Evolutionary conservation across 139 green algal species (phyloP).

Genomic region (Pseudopediastrum boryanum): DNA sequence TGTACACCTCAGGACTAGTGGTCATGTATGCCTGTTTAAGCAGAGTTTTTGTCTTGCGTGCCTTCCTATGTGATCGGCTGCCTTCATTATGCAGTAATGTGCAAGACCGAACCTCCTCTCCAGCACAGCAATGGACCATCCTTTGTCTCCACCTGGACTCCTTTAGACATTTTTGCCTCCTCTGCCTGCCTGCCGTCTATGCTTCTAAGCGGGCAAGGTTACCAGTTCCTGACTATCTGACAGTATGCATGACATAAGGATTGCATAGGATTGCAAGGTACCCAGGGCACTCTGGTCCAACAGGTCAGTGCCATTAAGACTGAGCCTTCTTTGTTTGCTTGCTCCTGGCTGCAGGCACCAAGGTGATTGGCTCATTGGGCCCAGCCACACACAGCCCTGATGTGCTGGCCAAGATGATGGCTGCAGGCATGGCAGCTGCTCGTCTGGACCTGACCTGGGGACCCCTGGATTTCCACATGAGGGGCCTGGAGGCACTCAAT

Average conservation of each 20-base stretch:
- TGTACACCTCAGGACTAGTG: too few species aligned
- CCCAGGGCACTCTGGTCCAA: background rate
- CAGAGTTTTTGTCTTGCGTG: too few species aligned
- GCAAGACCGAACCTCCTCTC: too few species aligned
- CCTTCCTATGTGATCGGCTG: too few species aligned
- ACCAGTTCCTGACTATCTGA: background rate
- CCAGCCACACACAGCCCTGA: slow-evolving; percentile 15
- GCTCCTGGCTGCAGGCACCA: slow-evolving; percentile 15
- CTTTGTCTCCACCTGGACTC: too few species aligned
- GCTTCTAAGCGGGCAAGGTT: too few species aligned
- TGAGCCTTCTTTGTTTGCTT: background rate
- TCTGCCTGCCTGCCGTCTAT: too few species aligned
- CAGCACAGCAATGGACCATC: too few species aligned
- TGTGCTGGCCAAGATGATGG: slow-evolving; percentile 20
- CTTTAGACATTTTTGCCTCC: too few species aligned
- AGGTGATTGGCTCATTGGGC: slow-evolving; percentile 19
- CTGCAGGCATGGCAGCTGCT: slow-evolving; percentile 21
- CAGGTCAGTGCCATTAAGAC: background rate
- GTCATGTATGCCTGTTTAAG: too few species aligned
- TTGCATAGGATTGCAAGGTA: background rate
- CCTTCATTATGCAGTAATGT: too few species aligned
- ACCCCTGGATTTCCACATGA: slow-evolving; percentile 26
- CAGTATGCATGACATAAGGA: background rate
- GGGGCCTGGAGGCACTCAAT: slow-evolving; percentile 18
- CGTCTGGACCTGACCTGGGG: slow-evolving; percentile 35